Evolutionary conservation across 345 rosid species (phyloP).

Genomic region (Viola odorata): DNA sequence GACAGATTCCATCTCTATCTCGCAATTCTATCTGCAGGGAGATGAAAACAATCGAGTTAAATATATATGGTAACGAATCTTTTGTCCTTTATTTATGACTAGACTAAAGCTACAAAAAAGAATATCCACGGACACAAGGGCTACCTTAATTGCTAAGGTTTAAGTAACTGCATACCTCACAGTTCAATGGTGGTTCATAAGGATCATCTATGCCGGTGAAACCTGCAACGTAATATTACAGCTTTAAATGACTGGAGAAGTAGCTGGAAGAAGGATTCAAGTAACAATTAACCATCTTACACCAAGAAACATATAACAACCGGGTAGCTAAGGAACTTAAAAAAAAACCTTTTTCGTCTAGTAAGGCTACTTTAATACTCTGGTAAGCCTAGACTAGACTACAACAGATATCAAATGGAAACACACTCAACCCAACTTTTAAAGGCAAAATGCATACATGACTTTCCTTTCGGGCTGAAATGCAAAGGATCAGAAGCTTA

Average conservation of each 20-base stretch:
- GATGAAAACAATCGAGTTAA: neutral
- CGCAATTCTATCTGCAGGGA: constrained; percentile 58
- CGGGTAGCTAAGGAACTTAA: too few relatives aligned
- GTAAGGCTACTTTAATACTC: too few relatives aligned
- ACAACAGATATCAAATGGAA: too few relatives aligned
- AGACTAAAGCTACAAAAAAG: neutral
- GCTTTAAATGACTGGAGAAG: neutral
- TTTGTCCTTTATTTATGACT: neutral
- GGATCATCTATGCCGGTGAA: constrained; percentile 96
- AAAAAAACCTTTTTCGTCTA: too few relatives aligned
- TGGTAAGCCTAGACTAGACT: too few relatives aligned
- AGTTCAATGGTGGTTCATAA: constrained; percentile 73
- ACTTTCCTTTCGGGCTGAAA: too few relatives aligned
- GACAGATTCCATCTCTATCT: constrained; percentile 63
- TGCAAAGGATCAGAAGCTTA: too few relatives aligned
- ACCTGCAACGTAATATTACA: constrained; percentile 36
- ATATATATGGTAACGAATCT: neutral
- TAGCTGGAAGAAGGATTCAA: neutral
- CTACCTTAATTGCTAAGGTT: neutral
- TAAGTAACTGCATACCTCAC: constrained; percentile 49
- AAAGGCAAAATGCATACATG: too few relatives aligned
- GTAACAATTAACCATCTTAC: neutral
- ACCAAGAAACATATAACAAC: too few relatives aligned
- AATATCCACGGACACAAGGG: neutral
- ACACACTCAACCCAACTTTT: too few relatives aligned